Conservation (phyloP, 352 stramenopile genomes). For the Globisporangium orthogonon region DNA sequence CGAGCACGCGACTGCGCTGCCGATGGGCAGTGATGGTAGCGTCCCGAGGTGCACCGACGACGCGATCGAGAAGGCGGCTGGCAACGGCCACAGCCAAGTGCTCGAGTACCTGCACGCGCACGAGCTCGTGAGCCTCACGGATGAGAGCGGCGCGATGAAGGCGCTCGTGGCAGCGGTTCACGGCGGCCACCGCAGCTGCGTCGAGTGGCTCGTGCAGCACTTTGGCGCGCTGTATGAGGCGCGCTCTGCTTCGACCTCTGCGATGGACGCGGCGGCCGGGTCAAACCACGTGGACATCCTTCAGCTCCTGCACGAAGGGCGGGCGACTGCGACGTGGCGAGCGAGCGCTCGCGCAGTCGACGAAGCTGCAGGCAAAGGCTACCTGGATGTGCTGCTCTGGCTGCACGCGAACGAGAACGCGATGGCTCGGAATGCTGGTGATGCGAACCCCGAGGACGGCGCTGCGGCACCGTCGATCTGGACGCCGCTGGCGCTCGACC, state of each 20-base stretch:
- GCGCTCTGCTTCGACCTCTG: constrained; percentile 22
- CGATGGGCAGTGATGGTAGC: constrained; percentile 48
- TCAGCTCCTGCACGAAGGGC: constrained; percentile 33
- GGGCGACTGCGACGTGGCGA: constrained; percentile 32
- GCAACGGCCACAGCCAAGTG: constrained; percentile 55
- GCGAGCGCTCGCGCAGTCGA: constrained; percentile 51
- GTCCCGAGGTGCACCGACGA: constrained; percentile 41
- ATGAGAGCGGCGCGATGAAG: constrained; percentile 43
- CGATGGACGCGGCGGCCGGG: constrained; percentile 48
- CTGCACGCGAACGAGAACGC: constrained; percentile 27
- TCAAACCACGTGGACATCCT: constrained; percentile 54
- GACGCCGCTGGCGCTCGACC: constrained; percentile 47
- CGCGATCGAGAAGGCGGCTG: constrained; percentile 55
- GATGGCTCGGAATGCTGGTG: constrained; percentile 1
- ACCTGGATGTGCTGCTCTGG: constrained; percentile 47
- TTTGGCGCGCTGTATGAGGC: constrained; percentile 34
- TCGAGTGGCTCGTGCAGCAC: constrained; percentile 49
- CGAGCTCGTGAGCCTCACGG: constrained; percentile 36
- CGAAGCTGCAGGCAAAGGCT: constrained; percentile 44
- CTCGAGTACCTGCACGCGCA: constrained; percentile 52
- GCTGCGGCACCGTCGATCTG: constrained; percentile 17
- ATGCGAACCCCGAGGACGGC: constrained; percentile 1
- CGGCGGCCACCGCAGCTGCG: constrained; percentile 41
- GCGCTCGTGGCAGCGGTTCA: constrained; percentile 47
- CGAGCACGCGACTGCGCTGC: constrained; percentile 44